Evolutionary conservation across 2,329 filamentous ascomycete species (phyloP), one percentile per base, ranked within the genome.

Genomic region (Nemania sp.): DNA sequence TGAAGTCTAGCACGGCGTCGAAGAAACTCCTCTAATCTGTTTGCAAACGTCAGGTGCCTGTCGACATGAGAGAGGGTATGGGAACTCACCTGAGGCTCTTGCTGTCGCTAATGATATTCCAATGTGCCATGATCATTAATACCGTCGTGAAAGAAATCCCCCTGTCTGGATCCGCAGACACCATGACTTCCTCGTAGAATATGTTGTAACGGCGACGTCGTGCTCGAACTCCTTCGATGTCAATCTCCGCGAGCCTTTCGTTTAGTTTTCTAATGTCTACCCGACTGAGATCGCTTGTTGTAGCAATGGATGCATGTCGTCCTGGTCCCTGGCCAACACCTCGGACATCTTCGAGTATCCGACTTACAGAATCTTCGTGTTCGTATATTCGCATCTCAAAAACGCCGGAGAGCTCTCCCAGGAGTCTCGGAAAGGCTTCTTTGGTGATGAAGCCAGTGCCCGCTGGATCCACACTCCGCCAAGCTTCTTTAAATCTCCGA

Each of bases 381-480:
- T 94, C 89, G 73, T 99, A 97, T 51, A 99, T 93, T 35, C 94
- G 89, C 93, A 99, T 98, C 71, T 96, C 90, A 71, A 99, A 99
- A 15, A 97, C 87, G 2, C 95, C 95, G 17, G 93, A 97, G 1
- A 99, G 87, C 80, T 98, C 92, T 49, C 92, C 92, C 5, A 99
- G 81, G 35, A 99, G 81, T 43, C 92, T 84, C 10, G 95, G 94
- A 71, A 99, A 98, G 37, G 87, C 86, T 45, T 97, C 91, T 70
- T 94, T 96, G 51, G 87, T 87, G 70, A 99, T 98, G 73, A 89
- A 98, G 2, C 96, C 95, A 0, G 90, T 91, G 11, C 95, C 96
- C 13, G 91, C 86, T 2, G 95, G 93, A 76, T 99, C 95, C 64
- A 95, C 92, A 60, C 91, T 95, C 57, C 95, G 91, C 95, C 95